These are phyloP conservation scores for Lonicera japonica DNA, from an alignment of 129 eudicot genomes.

Conservation along the genomic window DNA sequence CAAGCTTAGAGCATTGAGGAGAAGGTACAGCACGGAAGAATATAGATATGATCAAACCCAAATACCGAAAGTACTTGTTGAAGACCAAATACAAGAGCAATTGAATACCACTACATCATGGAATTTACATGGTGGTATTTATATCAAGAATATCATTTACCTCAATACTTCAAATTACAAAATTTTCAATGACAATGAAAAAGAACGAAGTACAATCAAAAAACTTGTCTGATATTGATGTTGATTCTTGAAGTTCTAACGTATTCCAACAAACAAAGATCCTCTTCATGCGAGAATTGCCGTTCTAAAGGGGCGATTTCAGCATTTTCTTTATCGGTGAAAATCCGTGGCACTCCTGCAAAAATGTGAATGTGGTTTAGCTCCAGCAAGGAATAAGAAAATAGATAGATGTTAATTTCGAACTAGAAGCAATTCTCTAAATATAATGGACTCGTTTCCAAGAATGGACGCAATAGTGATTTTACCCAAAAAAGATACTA, in stretches of 20 bases:
- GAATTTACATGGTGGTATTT: too few species aligned
- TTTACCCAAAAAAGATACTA: too few species aligned
- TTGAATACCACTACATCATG: too few species aligned
- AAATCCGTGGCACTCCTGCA: conserved; percentile 85
- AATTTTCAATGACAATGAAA: too few species aligned
- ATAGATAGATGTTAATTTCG: not conserved
- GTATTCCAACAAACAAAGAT: conserved; percentile 63
- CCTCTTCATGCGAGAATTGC: conserved; percentile 39
- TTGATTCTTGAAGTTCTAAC: conserved; percentile 78
- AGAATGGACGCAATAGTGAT: too few species aligned
- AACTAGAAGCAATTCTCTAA: not conserved
- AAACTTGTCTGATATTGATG: conserved; percentile 94
- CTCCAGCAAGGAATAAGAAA: not conserved
- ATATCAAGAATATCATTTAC: too few species aligned
- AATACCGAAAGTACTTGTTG: too few species aligned
- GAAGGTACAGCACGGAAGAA: too few species aligned
- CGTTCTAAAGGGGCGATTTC: conserved; percentile 58
- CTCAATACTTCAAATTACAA: too few species aligned
- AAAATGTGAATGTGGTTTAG: not conserved
- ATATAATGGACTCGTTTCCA: not conserved
- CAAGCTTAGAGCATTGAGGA: too few species aligned
- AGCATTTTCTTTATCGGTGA: conserved; percentile 66
- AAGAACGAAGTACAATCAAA: conserved; percentile 18
- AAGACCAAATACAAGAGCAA: too few species aligned
- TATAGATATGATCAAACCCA: too few species aligned